Evolutionary conservation across 2,329 filamentous ascomycete species (phyloP).

Genomic region (Pyrenophora seminiperda): DNA sequence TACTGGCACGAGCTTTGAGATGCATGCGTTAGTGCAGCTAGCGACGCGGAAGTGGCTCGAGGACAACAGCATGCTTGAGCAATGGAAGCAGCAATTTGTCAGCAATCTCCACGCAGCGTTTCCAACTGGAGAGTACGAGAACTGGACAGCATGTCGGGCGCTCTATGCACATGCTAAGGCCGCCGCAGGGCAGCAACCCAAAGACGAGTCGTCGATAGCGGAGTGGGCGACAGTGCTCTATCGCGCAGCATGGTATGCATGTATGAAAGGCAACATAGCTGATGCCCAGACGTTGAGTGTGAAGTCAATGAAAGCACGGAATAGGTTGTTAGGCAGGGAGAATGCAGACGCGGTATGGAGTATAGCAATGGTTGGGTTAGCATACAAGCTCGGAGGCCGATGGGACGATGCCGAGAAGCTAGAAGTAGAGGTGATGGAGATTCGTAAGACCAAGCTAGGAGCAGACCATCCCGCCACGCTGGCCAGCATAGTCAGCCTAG

Average conservation of each 20-base stretch:
- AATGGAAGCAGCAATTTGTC: not conserved
- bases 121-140: too few relatives aligned
- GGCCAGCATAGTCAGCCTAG: not conserved
- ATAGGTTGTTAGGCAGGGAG: conserved; percentile 10
- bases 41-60: too few relatives aligned
- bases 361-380: conserved; percentile 8
- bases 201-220: conserved; percentile 6
- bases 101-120: not conserved
- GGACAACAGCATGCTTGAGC: not conserved
- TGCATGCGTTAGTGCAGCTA: too few relatives aligned
- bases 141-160: too few relatives aligned
- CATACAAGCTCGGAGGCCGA: conserved; percentile 5
- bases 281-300: conserved; percentile 1
- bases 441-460: too few relatives aligned
- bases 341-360: conserved; percentile 9
- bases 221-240: too few relatives aligned
- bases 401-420: conserved; percentile 17
- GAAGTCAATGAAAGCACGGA: conserved; percentile 11
- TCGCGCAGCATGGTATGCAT: conserved; percentile 18
- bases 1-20: too few relatives aligned
- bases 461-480: not conserved
- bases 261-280: conserved; percentile 4
- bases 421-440: too few relatives aligned
- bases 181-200: conserved; percentile 6
- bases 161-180: conserved; percentile 16